A percentile compares a stretch with the other conserved stretches of the same genome.
These are phyloP conservation scores for Exophiala sideris DNA, from an alignment of 2,329 filamentous ascomycete genomes.

Conservation along the genomic window DNA sequence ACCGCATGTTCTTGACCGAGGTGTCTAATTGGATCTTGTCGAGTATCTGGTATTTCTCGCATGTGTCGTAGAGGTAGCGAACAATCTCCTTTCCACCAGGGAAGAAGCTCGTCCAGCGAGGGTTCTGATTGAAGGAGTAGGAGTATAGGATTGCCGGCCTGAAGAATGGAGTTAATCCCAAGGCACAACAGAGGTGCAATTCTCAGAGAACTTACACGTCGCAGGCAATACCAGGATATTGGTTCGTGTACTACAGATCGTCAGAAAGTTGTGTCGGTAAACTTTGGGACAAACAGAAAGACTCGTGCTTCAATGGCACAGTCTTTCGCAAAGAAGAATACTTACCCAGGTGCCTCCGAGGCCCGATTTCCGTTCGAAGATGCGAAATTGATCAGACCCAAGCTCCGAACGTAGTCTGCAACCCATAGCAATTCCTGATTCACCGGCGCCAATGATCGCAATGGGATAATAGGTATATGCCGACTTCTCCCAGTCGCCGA, in stretches of 20 bases:
- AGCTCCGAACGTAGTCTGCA: slow-evolving; percentile 57
- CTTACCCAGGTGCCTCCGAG: slow-evolving; percentile 58
- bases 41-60: slow-evolving; percentile 48
- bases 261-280: no score
- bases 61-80: slow-evolving; percentile 53
- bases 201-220: slow-evolving; percentile 43
- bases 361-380: slow-evolving; percentile 58
- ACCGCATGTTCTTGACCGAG: slow-evolving; percentile 51
- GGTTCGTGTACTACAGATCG: slow-evolving; percentile 50
- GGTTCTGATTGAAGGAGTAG: slow-evolving; percentile 55
- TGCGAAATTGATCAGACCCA: slow-evolving; percentile 56
- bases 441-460: slow-evolving; percentile 59
- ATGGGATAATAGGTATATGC: slow-evolving; percentile 49
- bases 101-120: slow-evolving; percentile 49
- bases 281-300: no score
- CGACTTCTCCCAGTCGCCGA: slow-evolving; percentile 36
- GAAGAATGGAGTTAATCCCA: neutral
- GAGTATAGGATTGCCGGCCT: slow-evolving; percentile 56
- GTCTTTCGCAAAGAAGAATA: no score
- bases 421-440: slow-evolving; percentile 61
- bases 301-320: no score
- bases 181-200: neutral
- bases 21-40: slow-evolving; percentile 60
- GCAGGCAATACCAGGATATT: slow-evolving; percentile 58
- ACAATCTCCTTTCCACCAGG: slow-evolving; percentile 51